Evolutionary conservation across 805 yeast genomes (phyloP).

Genomic region (Nakazawaea laoshanensis): DNA sequence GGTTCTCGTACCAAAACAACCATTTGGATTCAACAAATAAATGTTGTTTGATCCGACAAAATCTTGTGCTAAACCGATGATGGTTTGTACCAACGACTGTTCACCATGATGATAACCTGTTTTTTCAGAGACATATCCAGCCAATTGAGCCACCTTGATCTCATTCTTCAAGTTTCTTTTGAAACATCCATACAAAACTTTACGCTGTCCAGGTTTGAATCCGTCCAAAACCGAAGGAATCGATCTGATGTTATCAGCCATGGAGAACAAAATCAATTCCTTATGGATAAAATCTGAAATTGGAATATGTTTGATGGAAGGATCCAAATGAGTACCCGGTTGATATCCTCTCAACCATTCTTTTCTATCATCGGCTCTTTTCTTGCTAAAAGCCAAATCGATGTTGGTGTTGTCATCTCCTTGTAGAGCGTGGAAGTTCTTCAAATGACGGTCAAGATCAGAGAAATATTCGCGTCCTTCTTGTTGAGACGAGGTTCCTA

Average conservation of each 20-base stretch:
- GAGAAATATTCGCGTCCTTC: slow-evolving; percentile 88
- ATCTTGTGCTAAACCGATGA: slow-evolving; percentile 90
- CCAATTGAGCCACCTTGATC: slow-evolving; percentile 84
- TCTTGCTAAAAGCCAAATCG: slow-evolving; percentile 90
- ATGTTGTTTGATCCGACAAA: slow-evolving; percentile 89
- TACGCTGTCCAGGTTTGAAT: slow-evolving; percentile 94
- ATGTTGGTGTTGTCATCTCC: slow-evolving; percentile 70
- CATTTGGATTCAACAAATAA: slow-evolving; percentile 79
- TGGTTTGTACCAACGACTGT: slow-evolving; percentile 76
- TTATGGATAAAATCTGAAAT: slow-evolving; percentile 91
- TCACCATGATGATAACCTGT: slow-evolving; percentile 98
- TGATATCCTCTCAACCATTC: slow-evolving; percentile 89
- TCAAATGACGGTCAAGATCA: slow-evolving; percentile 77
- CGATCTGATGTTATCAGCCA: slow-evolving; percentile 95
- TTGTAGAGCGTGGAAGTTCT: slow-evolving; percentile 73
- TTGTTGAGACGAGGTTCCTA: slow-evolving; percentile 83
- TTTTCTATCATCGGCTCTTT: slow-evolving; percentile 93
- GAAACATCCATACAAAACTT: slow-evolving; percentile 82
- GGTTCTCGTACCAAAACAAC: slow-evolving; percentile 94
- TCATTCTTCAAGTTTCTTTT: slow-evolving; percentile 70
- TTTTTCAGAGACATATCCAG: slow-evolving; percentile 80
- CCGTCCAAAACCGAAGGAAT: slow-evolving; percentile 94
- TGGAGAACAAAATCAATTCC: slow-evolving; percentile 87
- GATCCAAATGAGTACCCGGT: slow-evolving; percentile 91
- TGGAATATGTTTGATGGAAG: slow-evolving; percentile 67